Conservation (phyloP, 768 basidiomycete species). For the Guyanaporus albipodus region DNA sequence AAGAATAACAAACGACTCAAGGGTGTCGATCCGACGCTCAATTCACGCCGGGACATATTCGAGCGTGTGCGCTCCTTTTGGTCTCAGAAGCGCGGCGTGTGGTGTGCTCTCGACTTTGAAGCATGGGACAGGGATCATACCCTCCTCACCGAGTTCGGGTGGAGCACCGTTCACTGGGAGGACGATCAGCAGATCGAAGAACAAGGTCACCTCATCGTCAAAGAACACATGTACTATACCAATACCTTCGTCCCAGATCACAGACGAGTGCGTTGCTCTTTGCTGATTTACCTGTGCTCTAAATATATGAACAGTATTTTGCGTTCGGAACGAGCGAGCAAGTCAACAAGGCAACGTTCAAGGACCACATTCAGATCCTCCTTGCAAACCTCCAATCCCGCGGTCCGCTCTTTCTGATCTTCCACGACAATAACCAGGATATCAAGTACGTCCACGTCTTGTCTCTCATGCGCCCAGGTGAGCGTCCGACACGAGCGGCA, state of each 20-base stretch:
- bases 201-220: conserved; percentile 58
- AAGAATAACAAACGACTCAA: conserved; percentile 80
- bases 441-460: conserved; percentile 49
- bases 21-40: conserved; percentile 53
- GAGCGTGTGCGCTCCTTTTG: conserved; percentile 65
- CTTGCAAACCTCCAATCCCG: conserved; percentile 35
- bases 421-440: conserved; percentile 77
- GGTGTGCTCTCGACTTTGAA: conserved; percentile 81
- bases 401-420: conserved; percentile 73
- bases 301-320: conserved; percentile 46
- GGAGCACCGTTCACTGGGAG: conserved; percentile 56
- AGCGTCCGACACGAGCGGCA: conserved; percentile 23
- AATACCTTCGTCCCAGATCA: conserved; percentile 68
- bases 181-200: conserved; percentile 46
- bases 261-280: conserved; percentile 42
- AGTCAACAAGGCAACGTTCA: conserved; percentile 50
- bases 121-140: conserved; percentile 76
- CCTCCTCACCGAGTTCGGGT: conserved; percentile 81
- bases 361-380: conserved; percentile 46
- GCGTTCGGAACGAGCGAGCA: conserved; percentile 60
- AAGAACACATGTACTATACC: conserved; percentile 51
- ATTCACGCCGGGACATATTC: conserved; percentile 57
- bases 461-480: not conserved
- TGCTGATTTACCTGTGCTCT: not conserved
- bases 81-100: conserved; percentile 59